Evolutionary conservation across 2,329 filamentous ascomycete species (phyloP).

Genomic region (Xylaria sp.): DNA sequence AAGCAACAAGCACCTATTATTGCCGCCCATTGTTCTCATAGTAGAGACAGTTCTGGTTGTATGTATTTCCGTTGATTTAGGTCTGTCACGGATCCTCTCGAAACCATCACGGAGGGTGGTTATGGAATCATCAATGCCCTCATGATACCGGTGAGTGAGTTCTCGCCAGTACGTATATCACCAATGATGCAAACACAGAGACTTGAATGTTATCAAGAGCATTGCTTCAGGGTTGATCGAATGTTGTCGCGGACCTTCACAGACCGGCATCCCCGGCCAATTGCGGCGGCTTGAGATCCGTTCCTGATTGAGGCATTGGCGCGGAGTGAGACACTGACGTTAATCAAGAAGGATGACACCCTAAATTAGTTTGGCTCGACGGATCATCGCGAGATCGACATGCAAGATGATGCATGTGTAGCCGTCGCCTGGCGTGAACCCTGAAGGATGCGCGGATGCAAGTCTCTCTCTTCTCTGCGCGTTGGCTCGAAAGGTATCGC

Average conservation of each 20-base stretch:
- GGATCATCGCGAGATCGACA: neutral
- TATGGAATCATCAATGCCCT: neutral
- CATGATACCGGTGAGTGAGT: too few relatives aligned
- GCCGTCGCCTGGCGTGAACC: neutral
- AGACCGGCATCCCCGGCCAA: neutral
- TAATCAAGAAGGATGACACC: neutral
- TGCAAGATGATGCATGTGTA: neutral
- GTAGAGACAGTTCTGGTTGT: neutral
- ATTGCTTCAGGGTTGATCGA: neutral
- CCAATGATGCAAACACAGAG: too few relatives aligned
- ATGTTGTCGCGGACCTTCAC: neutral
- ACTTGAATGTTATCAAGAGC: neutral
- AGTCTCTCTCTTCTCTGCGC: too few relatives aligned
- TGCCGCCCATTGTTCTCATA: neutral
- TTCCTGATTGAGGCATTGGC: slow-evolving; percentile 15
- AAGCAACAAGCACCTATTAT: neutral
- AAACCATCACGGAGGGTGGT: neutral
- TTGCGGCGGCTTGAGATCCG: slow-evolving; percentile 13
- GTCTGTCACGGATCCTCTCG: neutral
- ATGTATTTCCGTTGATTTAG: neutral
- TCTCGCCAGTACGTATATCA: too few relatives aligned
- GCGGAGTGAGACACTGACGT: neutral
- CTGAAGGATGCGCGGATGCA: too few relatives aligned
- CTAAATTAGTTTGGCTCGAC: neutral
- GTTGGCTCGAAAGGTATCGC: too few relatives aligned